These are phyloP conservation scores for Lepidium africanum DNA, from an alignment of 345 rosid genomes.

Conservation along the genomic window DNA sequence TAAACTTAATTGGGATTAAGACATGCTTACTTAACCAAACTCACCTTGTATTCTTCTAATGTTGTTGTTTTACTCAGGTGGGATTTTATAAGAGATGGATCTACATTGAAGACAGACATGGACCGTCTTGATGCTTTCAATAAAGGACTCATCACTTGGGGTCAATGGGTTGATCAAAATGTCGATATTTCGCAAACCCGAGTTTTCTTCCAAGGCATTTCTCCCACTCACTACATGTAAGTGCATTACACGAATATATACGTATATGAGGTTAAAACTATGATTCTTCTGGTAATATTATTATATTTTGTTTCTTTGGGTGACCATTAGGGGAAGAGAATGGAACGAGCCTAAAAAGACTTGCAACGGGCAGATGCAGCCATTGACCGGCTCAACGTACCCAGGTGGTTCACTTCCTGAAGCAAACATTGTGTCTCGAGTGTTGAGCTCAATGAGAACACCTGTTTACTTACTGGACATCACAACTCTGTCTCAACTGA, in stretches of 20 bases:
- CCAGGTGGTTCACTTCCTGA: slow-evolving; percentile 75
- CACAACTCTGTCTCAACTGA: slow-evolving; percentile 72
- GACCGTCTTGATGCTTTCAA: slow-evolving; percentile 64
- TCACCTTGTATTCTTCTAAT: background rate
- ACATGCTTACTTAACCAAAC: background rate
- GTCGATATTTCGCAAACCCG: slow-evolving; percentile 53
- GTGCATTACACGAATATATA: slow-evolving; percentile 8
- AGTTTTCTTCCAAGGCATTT: slow-evolving; percentile 92
- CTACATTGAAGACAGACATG: slow-evolving; percentile 46
- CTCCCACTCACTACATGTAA: slow-evolving; percentile 88
- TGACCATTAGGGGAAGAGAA: slow-evolving; percentile 53
- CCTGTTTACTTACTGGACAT: slow-evolving; percentile 76
- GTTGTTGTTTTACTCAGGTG: slow-evolving; percentile 40
- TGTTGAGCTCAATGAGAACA: slow-evolving; percentile 45
- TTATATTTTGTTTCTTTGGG: background rate
- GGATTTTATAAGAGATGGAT: slow-evolving; percentile 69
- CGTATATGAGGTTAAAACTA: background rate
- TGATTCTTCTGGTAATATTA: background rate
- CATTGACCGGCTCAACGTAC: slow-evolving; percentile 61
- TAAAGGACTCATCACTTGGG: slow-evolving; percentile 80
- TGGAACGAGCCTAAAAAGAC: slow-evolving; percentile 65
- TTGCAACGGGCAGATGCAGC: slow-evolving; percentile 57
- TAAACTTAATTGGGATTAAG: slow-evolving; percentile 1
- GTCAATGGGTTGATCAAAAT: slow-evolving; percentile 68
- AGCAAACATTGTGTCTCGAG: slow-evolving; percentile 41